Conservation (phyloP, 2,329 filamentous ascomycete genomes). For the Helotiales sp. region DNA sequence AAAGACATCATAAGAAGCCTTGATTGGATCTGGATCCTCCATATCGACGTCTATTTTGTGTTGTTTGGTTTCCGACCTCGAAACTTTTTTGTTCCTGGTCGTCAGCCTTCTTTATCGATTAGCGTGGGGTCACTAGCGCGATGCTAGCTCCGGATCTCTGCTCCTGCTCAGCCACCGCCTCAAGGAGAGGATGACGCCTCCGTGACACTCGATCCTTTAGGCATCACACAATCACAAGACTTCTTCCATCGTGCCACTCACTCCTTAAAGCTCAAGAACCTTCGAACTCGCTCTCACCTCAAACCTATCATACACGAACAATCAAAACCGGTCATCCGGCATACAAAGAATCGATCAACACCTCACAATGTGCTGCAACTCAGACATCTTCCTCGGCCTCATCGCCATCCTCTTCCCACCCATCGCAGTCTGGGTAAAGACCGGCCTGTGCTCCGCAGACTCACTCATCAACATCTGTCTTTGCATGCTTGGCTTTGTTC, state of each 20-base stretch:
- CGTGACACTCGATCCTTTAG: constrained; percentile 6
- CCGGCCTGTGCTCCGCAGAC: constrained; percentile 88
- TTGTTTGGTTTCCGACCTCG: not conserved
- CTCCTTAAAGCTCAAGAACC: constrained; percentile 1
- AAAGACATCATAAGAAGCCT: constrained; percentile 79
- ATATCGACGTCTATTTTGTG: constrained; percentile 14
- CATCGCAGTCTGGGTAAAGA: constrained; percentile 88
- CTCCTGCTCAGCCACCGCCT: constrained; percentile 7
- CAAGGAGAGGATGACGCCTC: constrained; percentile 1
- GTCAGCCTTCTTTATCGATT: constrained; percentile 7
- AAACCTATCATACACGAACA: not conserved
- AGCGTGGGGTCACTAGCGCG: not conserved
- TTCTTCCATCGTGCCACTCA: not conserved
- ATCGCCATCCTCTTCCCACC: constrained; percentile 67
- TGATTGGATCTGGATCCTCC: constrained; percentile 63
- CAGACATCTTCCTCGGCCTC: constrained; percentile 64
- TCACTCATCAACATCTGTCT: constrained; percentile 94
- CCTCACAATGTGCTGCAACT: constrained; percentile 55
- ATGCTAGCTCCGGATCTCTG: not conserved
- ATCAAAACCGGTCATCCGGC: not conserved
- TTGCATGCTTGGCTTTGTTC: constrained; percentile 75
- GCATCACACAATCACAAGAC: constrained; percentile 11
- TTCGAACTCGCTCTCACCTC: not conserved
- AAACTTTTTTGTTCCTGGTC: constrained; percentile 9
- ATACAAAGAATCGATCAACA: not conserved